Percentiles rank a stretch among this genome's conserved stretches.
phyloP scores from a whole-genome alignment of 306 rosid species.

The Rubus idaeus region DNA sequence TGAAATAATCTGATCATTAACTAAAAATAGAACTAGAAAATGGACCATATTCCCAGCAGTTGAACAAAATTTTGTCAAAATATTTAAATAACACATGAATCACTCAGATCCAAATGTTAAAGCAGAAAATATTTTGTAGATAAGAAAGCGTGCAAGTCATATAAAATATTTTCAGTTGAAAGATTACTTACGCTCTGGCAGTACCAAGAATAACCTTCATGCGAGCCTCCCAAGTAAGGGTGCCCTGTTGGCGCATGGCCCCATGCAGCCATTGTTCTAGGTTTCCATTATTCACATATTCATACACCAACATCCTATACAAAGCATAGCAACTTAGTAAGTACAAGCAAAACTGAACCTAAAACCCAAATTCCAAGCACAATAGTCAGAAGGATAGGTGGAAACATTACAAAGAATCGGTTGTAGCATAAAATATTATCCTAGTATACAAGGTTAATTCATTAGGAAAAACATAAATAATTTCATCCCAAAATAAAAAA shows the following conservation, averaged over 20 bases:
- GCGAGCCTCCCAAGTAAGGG: conserved; percentile 91
- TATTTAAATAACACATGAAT: neutral
- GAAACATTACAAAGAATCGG: neutral
- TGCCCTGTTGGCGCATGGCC: conserved; percentile 69
- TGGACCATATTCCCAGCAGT: neutral
- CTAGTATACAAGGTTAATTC: conserved; percentile 13
- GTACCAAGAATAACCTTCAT: conserved; percentile 86
- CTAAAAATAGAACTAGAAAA: neutral
- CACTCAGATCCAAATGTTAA: conserved; percentile 3
- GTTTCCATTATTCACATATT: conserved; percentile 94
- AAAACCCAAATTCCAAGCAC: conserved; percentile 14
- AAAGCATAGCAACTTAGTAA: conserved; percentile 17
- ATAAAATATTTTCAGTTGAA: conserved; percentile 16
- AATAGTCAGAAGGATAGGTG: neutral
- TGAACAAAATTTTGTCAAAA: neutral
- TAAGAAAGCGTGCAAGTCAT: neutral
- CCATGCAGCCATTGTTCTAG: conserved; percentile 97
- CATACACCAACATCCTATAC: conserved; percentile 86
- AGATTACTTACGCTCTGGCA: conserved; percentile 85
- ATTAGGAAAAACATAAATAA: neutral
- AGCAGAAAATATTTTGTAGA: neutral
- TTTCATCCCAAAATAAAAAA: conserved; percentile 3
- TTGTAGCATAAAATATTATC: neutral
- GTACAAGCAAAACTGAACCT: conserved; percentile 1
- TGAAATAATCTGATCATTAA: neutral